phyloP scores from a whole-genome alignment of 768 basidiomycete genomes.

The Leccinum uliginosum region DNA sequence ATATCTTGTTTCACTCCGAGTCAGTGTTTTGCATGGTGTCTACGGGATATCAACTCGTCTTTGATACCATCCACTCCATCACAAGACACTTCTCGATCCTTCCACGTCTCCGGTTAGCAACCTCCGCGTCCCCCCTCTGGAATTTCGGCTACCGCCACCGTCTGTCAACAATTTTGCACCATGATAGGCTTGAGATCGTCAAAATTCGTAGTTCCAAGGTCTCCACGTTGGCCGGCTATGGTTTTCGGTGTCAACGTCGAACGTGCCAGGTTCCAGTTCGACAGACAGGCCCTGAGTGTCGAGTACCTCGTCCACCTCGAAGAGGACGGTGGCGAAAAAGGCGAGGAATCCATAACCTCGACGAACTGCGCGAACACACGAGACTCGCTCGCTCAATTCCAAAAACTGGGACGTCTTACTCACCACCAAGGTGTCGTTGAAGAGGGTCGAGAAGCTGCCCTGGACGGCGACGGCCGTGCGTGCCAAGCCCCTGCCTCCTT shows the following conservation, averaged over 20 bases:
- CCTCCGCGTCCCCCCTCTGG: constrained; percentile 82
- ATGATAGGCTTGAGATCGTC: constrained; percentile 78
- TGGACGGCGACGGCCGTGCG: constrained; percentile 66
- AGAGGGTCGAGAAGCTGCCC: constrained; percentile 65
- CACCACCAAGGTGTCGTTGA: constrained; percentile 67
- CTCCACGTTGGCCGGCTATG: constrained; percentile 72
- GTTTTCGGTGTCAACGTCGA: constrained; percentile 79
- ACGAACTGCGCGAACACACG: constrained; percentile 67
- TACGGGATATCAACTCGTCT: constrained; percentile 58
- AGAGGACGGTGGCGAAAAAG: constrained; percentile 34
- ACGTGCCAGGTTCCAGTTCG: constrained; percentile 72
- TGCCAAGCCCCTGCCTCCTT: constrained; percentile 31
- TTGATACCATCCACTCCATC: constrained; percentile 29
- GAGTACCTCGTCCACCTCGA: constrained; percentile 82
- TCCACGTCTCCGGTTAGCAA: constrained; percentile 70
- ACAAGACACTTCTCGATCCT: constrained; percentile 23
- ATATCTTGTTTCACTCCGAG: constrained; percentile 4
- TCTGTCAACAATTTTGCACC: constrained; percentile 77
- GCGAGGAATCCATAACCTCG: constrained; percentile 41
- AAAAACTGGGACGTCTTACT: constrained; percentile 89
- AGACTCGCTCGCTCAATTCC: constrained; percentile 68
- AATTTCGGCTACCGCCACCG: constrained; percentile 61
- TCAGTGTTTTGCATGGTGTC: constrained; percentile 89
- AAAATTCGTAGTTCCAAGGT: constrained; percentile 69
- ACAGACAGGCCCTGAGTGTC: constrained; percentile 75